Evolutionary conservation across 768 basidiomycete species (phyloP).

Genomic region (Rhodotorula babjevae): DNA sequence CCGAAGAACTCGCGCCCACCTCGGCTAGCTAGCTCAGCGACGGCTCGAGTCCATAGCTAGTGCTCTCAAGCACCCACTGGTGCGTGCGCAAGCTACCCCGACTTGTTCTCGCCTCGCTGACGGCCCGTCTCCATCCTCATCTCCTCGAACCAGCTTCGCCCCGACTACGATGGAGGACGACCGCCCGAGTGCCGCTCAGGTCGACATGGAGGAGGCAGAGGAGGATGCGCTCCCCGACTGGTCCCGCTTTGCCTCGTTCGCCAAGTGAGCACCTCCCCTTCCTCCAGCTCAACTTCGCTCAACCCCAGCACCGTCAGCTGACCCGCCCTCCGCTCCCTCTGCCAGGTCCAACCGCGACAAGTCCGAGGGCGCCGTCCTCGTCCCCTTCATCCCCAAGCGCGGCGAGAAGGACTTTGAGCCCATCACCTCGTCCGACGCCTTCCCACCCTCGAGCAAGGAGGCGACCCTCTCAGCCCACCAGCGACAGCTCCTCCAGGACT

Average conservation of each 20-base stretch:
- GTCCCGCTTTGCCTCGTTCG: conserved; percentile 37
- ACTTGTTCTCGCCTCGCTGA: background rate
- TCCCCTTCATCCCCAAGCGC: conserved; percentile 66
- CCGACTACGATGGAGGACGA: conserved; percentile 27
- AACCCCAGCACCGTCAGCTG: background rate
- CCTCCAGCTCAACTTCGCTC: background rate
- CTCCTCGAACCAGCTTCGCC: background rate
- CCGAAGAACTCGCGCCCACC: too few relatives aligned
- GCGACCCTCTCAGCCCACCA: conserved; percentile 52
- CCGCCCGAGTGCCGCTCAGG: conserved; percentile 18
- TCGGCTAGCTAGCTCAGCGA: too few relatives aligned
- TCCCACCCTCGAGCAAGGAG: conserved; percentile 25
- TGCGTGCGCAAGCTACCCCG: background rate
- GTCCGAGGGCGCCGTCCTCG: background rate
- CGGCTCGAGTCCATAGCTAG: too few relatives aligned
- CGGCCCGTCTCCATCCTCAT: background rate
- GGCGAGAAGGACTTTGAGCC: conserved; percentile 99
- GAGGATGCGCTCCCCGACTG: conserved; percentile 41
- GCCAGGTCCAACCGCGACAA: conserved; percentile 20
- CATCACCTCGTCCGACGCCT: conserved; percentile 36
- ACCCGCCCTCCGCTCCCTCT: background rate
- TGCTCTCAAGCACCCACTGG: too few relatives aligned
- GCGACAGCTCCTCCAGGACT: conserved; percentile 69
- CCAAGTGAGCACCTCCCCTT: conserved; percentile 19
- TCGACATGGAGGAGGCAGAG: conserved; percentile 37